These are phyloP conservation scores for Phytomonas serpens DNA, from an alignment of 208 protist genomes.

Conservation along the genomic window DNA sequence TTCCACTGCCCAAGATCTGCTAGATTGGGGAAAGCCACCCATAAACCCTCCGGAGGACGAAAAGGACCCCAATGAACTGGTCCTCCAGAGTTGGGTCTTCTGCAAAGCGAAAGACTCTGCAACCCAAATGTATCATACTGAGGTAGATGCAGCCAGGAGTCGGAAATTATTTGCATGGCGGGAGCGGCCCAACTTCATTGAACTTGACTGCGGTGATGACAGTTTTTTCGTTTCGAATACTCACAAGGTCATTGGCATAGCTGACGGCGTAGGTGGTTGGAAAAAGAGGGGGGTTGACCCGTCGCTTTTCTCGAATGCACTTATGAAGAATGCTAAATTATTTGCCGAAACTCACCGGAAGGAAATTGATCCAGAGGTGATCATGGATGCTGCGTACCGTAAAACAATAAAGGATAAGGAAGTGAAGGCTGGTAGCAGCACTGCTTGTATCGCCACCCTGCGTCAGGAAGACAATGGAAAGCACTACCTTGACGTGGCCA, in stretches of 20 bases:
- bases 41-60: slow-evolving; percentile 64
- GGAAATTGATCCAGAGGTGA: slow-evolving; percentile 71
- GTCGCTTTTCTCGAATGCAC: slow-evolving; percentile 67
- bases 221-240: slow-evolving; percentile 91
- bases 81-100: slow-evolving; percentile 88
- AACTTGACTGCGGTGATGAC: slow-evolving; percentile 91
- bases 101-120: slow-evolving; percentile 83
- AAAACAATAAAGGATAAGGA: slow-evolving; percentile 64
- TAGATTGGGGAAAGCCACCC: slow-evolving; percentile 66
- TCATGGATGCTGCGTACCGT: slow-evolving; percentile 71
- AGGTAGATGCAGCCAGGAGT: slow-evolving; percentile 69
- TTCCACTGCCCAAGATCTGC: background rate
- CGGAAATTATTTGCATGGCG: slow-evolving; percentile 64
- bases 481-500: slow-evolving; percentile 78
- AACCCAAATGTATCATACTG: slow-evolving; percentile 68
- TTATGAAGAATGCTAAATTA: slow-evolving; percentile 90
- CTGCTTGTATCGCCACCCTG: slow-evolving; percentile 77
- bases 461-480: slow-evolving; percentile 32
- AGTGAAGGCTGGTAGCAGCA: slow-evolving; percentile 88
- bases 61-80: slow-evolving; percentile 71
- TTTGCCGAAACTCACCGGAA: slow-evolving; percentile 79
- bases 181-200: slow-evolving; percentile 83
- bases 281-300: slow-evolving; percentile 77
- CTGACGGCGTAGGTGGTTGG: slow-evolving; percentile 91
- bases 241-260: slow-evolving; percentile 87